phyloP scores from a whole-genome alignment of 371 early-diverging fungal species.

The Apophysomyces variabilis region DNA sequence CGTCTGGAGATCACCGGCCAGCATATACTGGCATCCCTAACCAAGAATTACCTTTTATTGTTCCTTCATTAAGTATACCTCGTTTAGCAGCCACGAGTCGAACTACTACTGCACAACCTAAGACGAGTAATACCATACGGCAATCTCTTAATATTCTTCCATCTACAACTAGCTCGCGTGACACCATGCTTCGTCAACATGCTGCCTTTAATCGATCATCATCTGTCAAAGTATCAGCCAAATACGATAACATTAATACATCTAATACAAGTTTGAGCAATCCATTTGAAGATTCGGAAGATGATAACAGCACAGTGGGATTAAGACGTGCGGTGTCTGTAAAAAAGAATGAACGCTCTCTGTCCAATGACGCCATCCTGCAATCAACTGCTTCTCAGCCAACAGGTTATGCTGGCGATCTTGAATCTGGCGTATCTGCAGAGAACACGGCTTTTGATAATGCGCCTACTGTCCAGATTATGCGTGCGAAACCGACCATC shows the following conservation, averaged over 20 bases:
- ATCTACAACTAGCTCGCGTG: neutral
- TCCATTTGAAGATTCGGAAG: slow-evolving; percentile 11
- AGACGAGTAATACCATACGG: slow-evolving; percentile 26
- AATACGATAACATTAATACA: slow-evolving; percentile 30
- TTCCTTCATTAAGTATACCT: slow-evolving; percentile 34
- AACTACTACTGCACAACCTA: slow-evolving; percentile 14
- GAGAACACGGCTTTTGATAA: slow-evolving; percentile 2
- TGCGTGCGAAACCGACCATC: slow-evolving; percentile 33
- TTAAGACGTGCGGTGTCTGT: slow-evolving; percentile 35
- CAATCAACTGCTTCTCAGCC: slow-evolving; percentile 19
- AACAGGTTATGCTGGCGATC: slow-evolving; percentile 11
- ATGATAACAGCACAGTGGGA: slow-evolving; percentile 13
- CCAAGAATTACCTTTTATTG: slow-evolving; percentile 11
- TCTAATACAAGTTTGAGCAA: neutral
- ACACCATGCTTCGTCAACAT: neutral
- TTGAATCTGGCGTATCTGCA: slow-evolving; percentile 1
- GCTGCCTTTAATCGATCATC: slow-evolving; percentile 29
- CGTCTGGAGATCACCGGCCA: too few species aligned
- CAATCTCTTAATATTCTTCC: slow-evolving; percentile 38
- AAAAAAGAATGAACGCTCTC: slow-evolving; percentile 19
- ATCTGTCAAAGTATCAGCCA: slow-evolving; percentile 38
- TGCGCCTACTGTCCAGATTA: slow-evolving; percentile 9
- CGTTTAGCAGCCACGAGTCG: slow-evolving; percentile 24
- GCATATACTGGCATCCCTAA: neutral
- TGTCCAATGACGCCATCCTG: slow-evolving; percentile 3